Percentiles rank a stretch among this genome's conserved stretches.
These are phyloP conservation scores for Hsuehochloa calcarea DNA, from an alignment of 176 grass and related monocot species.

Conservation along the genomic window DNA sequence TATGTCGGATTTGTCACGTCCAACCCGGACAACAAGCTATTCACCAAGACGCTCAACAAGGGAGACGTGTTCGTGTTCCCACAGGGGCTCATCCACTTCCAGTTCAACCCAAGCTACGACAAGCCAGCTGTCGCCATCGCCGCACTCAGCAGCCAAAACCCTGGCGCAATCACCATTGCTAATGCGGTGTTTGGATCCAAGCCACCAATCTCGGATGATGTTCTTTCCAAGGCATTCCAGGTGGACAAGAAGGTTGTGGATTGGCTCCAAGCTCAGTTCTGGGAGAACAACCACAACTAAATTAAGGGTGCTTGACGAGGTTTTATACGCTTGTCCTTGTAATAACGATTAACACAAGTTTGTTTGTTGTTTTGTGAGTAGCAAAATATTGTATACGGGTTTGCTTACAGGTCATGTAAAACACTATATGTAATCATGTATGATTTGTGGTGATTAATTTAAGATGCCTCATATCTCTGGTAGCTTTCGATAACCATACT, in stretches of 20 bases:
- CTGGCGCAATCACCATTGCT: neutral
- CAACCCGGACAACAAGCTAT: slow-evolving; percentile 17
- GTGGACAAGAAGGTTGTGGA: slow-evolving; percentile 21
- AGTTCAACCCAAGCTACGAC: slow-evolving; percentile 16
- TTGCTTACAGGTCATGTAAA: neutral
- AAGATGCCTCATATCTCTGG: too few relatives aligned
- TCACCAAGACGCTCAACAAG: slow-evolving; percentile 21
- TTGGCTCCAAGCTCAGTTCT: slow-evolving; percentile 44
- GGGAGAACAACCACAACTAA: slow-evolving; percentile 15
- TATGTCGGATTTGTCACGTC: slow-evolving; percentile 39
- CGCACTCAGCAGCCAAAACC: neutral
- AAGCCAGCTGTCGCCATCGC: neutral
- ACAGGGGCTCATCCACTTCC: slow-evolving; percentile 31
- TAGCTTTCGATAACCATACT: too few relatives aligned
- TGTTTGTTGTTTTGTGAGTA: neutral
- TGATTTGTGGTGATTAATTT: too few relatives aligned
- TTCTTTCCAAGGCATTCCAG: slow-evolving; percentile 36
- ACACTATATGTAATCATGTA: too few relatives aligned
- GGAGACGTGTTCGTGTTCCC: slow-evolving; percentile 34
- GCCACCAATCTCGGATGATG: slow-evolving; percentile 27
- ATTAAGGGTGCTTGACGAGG: neutral
- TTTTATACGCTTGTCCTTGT: neutral
- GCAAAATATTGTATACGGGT: neutral
- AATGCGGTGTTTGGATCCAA: neutral
- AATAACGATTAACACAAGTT: neutral